Base-by-base conservation (phyloP, 257 asterid genomes). In the Lithospermum erythrorhizon region DNA sequence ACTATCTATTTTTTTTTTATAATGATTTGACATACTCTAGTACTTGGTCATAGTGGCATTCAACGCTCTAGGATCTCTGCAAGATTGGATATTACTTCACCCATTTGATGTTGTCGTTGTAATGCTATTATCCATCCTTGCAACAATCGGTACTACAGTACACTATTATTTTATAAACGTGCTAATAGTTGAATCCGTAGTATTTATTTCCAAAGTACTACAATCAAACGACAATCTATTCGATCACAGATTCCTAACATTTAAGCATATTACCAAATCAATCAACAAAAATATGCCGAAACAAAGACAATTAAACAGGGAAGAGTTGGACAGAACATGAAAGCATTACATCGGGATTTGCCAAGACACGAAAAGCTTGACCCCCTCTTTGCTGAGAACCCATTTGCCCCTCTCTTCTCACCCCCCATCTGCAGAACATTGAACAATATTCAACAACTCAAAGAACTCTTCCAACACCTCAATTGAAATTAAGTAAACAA, bases 341-440 rank as follows among this genome's bases (percentile, higher is more conserved):
- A 95, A 85, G 75, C 97, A 67, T 55, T 90, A 90, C 97, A 85
- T 82, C 85, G 67, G 87, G 81, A 75, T 89, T 85, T 47, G 85
- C 95, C 68, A 85, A 65, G 73, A 85, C 87, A 19, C 75, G 81
- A 65, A 81, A 76, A 27, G 66, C 81, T 71, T 23, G 84, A 59
- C 72, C 78, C 74, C 71, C 79, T 66, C 74, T 67, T 63, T 75
- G 72, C 71, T 56, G 70, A 65, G 76, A 68, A 70, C 68, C 73
- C 51, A 63, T 68, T 17, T 75, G 41, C 29, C 65, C 61, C 47
- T 61, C 68, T 59, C 75, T 55, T 61, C 57, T 75, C 59, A 53
- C 62, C 29, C 72, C 79, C 79, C 78, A 66, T 73, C 95, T 84
- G 70, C 62, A 59, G 8, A 66, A 66, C 45, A 56, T 52, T 54